Conservation (phyloP, 192 early-diverging fungal genomes). For the Linnemannia elongata region DNA sequence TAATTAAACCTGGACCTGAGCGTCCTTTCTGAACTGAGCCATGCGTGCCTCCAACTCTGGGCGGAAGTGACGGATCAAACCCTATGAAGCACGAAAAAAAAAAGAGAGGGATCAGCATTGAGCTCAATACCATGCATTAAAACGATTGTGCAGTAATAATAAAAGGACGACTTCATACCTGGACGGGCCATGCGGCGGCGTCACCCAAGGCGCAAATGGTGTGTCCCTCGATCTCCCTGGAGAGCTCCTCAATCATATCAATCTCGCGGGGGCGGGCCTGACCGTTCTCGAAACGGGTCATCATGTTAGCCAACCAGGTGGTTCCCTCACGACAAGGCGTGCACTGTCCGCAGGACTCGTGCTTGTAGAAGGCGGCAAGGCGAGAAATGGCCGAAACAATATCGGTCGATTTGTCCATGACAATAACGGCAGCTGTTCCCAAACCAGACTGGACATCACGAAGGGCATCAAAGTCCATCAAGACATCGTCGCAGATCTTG, state of each 20-base stretch:
- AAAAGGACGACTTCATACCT: conserved; percentile 21
- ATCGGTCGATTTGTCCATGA: conserved; percentile 99
- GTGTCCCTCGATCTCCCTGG: conserved; percentile 98
- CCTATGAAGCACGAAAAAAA: conserved; percentile 60
- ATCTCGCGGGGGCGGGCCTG: conserved; percentile 88
- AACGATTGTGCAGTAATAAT: not conserved
- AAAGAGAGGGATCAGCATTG: not conserved
- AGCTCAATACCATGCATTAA: not conserved
- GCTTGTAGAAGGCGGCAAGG: conserved; percentile 94
- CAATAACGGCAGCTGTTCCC: conserved; percentile 97
- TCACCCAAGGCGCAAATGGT: conserved; percentile 99
- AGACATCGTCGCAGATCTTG: conserved; percentile 87
- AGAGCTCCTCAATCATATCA: conserved; percentile 96
- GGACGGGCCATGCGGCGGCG: conserved; percentile 98
- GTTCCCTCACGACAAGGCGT: conserved; percentile 99
- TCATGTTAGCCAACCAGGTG: conserved; percentile 95
- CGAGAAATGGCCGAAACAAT: conserved; percentile 94
- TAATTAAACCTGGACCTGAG: conserved; percentile 28
- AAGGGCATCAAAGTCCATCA: conserved; percentile 99
- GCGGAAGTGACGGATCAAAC: conserved; percentile 94
- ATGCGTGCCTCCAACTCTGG: conserved; percentile 84
- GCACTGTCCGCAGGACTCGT: conserved; percentile 99
- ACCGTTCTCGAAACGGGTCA: conserved; percentile 94
- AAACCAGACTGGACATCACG: conserved; percentile 94
- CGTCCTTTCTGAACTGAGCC: conserved; percentile 51